Conservation (phyloP, 2,329 filamentous ascomycete genomes). For the Exophiala sp. region DNA sequence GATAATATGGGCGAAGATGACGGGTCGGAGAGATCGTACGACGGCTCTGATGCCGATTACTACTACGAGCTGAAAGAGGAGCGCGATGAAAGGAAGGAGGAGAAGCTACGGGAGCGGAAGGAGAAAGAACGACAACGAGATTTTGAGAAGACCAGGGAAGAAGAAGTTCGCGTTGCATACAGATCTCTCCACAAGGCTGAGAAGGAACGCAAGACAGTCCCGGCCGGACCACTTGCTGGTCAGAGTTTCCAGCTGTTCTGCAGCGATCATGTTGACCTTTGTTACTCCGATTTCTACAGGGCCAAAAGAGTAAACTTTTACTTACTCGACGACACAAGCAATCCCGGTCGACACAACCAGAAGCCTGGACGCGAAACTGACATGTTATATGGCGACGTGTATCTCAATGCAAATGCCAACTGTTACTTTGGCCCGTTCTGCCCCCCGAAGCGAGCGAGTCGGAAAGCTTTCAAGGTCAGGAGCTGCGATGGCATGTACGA, state of each 20-base stretch:
- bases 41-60: slow-evolving; percentile 1
- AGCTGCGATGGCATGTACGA: slow-evolving; percentile 3
- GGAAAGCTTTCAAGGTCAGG: slow-evolving; percentile 6
- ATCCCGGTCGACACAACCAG: not conserved
- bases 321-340: not conserved
- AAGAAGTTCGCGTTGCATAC: not conserved
- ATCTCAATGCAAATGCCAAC: slow-evolving; percentile 8
- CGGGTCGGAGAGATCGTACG: slow-evolving; percentile 1
- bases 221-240: slow-evolving; percentile 2
- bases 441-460: slow-evolving; percentile 5
- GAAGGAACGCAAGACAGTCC: not conserved
- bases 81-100: not conserved
- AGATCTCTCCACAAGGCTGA: not conserved
- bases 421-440: slow-evolving; percentile 6
- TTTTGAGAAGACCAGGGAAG: not conserved
- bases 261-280: slow-evolving; percentile 8
- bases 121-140: not conserved
- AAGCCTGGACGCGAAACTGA: not conserved
- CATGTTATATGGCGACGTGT: slow-evolving; percentile 1
- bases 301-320: slow-evolving; percentile 5
- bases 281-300: slow-evolving; percentile 1
- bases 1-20: not conserved
- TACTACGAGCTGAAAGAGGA: not conserved
- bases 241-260: slow-evolving; percentile 13
- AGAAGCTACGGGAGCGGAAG: not conserved